Evolutionary conservation across 192 early-diverging fungal genomes (phyloP).

Genomic region (Linnemannia schmuckeri): DNA sequence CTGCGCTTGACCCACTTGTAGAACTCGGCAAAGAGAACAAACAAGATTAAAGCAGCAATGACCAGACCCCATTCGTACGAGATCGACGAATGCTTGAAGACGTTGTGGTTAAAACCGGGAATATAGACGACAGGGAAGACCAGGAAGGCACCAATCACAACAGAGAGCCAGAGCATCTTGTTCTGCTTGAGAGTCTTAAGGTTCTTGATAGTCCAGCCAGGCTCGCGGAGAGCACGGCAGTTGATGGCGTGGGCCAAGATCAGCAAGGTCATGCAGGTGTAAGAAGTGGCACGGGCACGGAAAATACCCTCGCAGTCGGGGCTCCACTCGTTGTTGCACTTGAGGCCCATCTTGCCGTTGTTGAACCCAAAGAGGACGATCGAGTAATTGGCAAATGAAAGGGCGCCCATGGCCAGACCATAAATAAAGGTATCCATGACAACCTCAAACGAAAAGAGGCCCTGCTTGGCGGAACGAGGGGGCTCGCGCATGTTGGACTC

Average conservation of each 20-base stretch:
- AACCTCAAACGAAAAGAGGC: conserved; percentile 77
- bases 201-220: conserved; percentile 63
- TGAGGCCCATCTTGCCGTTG: conserved; percentile 65
- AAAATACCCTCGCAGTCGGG: conserved; percentile 69
- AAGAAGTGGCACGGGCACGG: conserved; percentile 78
- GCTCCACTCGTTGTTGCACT: conserved; percentile 64
- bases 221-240: conserved; percentile 74
- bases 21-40: conserved; percentile 24
- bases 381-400: conserved; percentile 73
- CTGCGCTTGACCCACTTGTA: conserved; percentile 32
- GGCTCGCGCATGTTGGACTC: conserved; percentile 78
- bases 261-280: conserved; percentile 77
- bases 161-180: conserved; percentile 58
- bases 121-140: conserved; percentile 34
- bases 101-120: conserved; percentile 39
- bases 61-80: conserved; percentile 38
- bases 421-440: conserved; percentile 77
- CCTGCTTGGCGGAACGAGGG: conserved; percentile 68
- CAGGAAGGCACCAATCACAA: conserved; percentile 64
- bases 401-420: conserved; percentile 71
- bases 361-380: conserved; percentile 73
- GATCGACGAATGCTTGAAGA: conserved; percentile 30
- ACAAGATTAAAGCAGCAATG: conserved; percentile 25
- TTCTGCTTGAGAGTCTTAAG: conserved; percentile 30
- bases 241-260: conserved; percentile 82